A percentile compares a stretch with the other conserved stretches of the same genome.
These are phyloP conservation scores for Pezicula neosporulosa DNA, from an alignment of 2,329 filamentous ascomycete species.

Conservation along the genomic window DNA sequence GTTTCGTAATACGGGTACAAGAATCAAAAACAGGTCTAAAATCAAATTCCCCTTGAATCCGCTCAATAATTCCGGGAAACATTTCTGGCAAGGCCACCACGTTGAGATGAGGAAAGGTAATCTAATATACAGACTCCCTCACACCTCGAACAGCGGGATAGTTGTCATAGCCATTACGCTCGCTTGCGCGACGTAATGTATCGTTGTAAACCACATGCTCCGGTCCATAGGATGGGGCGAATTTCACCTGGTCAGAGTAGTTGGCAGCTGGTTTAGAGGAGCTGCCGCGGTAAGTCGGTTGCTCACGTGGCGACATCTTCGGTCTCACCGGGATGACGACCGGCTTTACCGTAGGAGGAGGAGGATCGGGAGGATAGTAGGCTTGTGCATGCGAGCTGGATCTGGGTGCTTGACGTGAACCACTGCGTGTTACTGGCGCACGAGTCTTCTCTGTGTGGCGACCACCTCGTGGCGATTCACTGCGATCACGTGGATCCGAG, in stretches of 20 bases:
- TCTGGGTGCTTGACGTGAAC: constrained; percentile 5
- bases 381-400: constrained; percentile 9
- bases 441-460: constrained; percentile 10
- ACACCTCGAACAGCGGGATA: not conserved
- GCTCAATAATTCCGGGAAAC: too few species aligned
- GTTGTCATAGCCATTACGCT: not conserved
- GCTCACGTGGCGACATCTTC: constrained; percentile 13
- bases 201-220: constrained; percentile 1
- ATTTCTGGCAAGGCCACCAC: not conserved
- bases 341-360: constrained; percentile 4
- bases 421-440: constrained; percentile 8
- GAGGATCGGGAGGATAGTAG: constrained; percentile 13
- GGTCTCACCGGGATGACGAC: constrained; percentile 13
- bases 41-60: too few species aligned
- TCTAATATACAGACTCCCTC: not conserved
- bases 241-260: not conserved
- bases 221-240: not conserved
- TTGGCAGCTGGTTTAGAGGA: not conserved
- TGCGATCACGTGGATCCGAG: constrained; percentile 16
- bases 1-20: constrained; percentile 2
- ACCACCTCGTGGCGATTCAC: constrained; percentile 16
- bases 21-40: not conserved
- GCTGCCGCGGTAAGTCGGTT: not conserved
- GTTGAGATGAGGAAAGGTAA: not conserved
- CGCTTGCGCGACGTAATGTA: not conserved